These are phyloP conservation scores for Sicyos baderoa DNA, from an alignment of 306 rosid species.

Conservation along the genomic window DNA sequence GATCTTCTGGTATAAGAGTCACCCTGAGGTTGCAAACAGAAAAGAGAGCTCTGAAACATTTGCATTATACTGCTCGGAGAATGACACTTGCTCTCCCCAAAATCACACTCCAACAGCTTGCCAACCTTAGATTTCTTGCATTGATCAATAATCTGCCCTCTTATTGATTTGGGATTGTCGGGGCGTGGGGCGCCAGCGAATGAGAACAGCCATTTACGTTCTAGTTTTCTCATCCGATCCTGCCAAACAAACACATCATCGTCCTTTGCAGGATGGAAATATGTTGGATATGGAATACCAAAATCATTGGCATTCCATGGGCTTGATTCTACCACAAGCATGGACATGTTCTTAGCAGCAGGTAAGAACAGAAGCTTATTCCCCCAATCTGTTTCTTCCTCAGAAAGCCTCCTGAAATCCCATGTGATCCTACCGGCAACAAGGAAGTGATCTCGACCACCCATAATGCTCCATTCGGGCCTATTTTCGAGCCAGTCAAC, in stretches of 20 bases:
- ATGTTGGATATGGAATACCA: conserved; percentile 93
- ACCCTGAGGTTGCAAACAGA: conserved; percentile 98
- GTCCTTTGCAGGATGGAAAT: conserved; percentile 94
- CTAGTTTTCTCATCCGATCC: conserved; percentile 42
- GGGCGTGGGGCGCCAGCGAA: conserved; percentile 99
- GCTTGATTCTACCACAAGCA: conserved; percentile 99
- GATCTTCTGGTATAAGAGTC: conserved; percentile 94
- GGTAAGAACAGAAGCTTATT: conserved; percentile 88
- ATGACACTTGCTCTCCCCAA: conserved; percentile 97
- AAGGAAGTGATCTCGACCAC: conserved; percentile 88
- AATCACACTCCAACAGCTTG: conserved; percentile 84
- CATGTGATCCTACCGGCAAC: conserved; percentile 95
- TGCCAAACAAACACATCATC: conserved; percentile 54
- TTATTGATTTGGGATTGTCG: conserved; percentile 66
- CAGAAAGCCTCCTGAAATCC: conserved; percentile 83
- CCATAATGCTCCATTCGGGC: conserved; percentile 86
- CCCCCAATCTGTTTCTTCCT: conserved; percentile 77
- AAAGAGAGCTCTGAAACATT: conserved; percentile 92
- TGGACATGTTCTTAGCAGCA: conserved; percentile 92
- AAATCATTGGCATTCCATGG: conserved; percentile 99
- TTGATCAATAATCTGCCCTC: conserved; percentile 78
- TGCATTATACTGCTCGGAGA: conserved; percentile 94
- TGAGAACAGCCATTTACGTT: conserved; percentile 72
- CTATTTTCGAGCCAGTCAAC: conserved; percentile 87
- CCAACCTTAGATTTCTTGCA: conserved; percentile 61